Conservation (phyloP, 2,329 filamentous ascomycete genomes). For the Ceratocystis colombiana region DNA sequence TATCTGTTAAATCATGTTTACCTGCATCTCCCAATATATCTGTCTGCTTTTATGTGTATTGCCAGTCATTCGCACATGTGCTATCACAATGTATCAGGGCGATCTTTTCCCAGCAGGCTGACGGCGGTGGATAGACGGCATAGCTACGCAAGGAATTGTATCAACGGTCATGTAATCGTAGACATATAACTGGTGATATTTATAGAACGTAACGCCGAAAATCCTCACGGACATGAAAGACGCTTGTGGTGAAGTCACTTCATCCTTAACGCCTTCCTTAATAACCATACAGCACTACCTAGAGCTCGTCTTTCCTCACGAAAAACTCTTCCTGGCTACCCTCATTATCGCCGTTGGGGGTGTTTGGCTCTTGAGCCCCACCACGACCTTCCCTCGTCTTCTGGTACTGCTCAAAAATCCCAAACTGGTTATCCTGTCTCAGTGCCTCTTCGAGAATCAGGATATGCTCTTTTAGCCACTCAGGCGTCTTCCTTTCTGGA, state of each 20-base stretch:
- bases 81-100: neutral
- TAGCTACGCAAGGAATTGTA: no score
- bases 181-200: no score
- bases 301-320: conserved; percentile 42
- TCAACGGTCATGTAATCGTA: no score
- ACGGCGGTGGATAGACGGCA: no score
- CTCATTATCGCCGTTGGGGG: conserved; percentile 27
- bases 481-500: conserved; percentile 26
- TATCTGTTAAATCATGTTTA: neutral
- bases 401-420: conserved; percentile 14
- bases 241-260: neutral
- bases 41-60: neutral
- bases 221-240: neutral
- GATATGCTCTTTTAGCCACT: conserved; percentile 22
- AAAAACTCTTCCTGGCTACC: conserved; percentile 45
- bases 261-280: neutral
- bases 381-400: neutral
- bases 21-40: neutral
- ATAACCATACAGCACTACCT: conserved; percentile 24
- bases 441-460: conserved; percentile 49
- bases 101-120: neutral
- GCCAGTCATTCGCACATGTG: neutral
- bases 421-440: conserved; percentile 42
- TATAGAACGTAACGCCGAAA: neutral
- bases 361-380: neutral